Evolutionary conservation across 306 rosid species (phyloP).

Genomic region (Senna siamea): DNA sequence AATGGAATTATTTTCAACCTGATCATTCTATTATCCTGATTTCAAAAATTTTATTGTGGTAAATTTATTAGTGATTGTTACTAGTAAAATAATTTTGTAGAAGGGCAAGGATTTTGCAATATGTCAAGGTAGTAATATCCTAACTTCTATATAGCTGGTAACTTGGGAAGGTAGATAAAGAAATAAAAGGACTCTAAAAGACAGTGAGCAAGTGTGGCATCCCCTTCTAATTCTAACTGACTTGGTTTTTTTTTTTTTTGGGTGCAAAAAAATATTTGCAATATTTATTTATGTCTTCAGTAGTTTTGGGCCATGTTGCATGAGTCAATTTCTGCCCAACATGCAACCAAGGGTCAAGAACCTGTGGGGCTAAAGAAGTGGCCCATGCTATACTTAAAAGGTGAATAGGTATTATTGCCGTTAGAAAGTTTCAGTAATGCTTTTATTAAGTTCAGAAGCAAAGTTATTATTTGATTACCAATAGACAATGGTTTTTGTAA

Average conservation of each 20-base stretch:
- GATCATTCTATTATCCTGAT: constrained; percentile 7
- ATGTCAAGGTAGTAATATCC: constrained; percentile 10
- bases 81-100: background rate
- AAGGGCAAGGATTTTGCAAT: constrained; percentile 11
- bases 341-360: background rate
- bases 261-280: background rate
- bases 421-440: background rate
- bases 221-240: background rate
- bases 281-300: background rate
- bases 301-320: background rate
- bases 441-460: background rate
- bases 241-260: background rate
- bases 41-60: constrained; percentile 1
- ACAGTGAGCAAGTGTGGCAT: background rate
- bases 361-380: no score
- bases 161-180: background rate
- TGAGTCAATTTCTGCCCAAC: background rate
- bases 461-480: background rate
- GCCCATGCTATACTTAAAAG: no score
- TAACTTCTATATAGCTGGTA: constrained; percentile 2
- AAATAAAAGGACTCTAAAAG: background rate
- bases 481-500: background rate
- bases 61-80: background rate
- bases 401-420: no score
- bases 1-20: constrained; percentile 1